Percentiles rank a stretch among this genome's conserved stretches.
These are phyloP conservation scores for Sugiyamaella grinbergsii DNA, from an alignment of 1,139 yeast species.

Conservation along the genomic window DNA sequence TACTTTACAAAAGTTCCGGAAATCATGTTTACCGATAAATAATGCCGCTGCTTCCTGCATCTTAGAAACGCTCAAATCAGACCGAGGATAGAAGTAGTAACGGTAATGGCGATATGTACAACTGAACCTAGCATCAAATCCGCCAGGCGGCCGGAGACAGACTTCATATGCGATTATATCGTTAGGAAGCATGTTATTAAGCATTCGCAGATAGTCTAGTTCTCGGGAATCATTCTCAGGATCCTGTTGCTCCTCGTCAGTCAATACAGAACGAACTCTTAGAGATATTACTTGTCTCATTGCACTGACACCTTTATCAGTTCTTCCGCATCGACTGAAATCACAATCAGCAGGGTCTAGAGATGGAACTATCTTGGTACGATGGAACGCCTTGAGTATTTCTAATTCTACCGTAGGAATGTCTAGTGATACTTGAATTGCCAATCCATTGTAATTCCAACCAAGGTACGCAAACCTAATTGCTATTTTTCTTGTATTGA, in stretches of 20 bases:
- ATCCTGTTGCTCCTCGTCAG: constrained; percentile 58
- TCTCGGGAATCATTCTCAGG: constrained; percentile 63
- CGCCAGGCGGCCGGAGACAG: constrained; percentile 77
- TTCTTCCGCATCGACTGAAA: constrained; percentile 93
- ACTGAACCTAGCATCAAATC: constrained; percentile 90
- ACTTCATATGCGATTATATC: constrained; percentile 84
- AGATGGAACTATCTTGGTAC: constrained; percentile 65
- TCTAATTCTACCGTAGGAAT: constrained; percentile 88
- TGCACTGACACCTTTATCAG: constrained; percentile 97
- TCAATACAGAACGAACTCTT: constrained; percentile 67
- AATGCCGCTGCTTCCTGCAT: constrained; percentile 71
- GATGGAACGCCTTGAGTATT: constrained; percentile 68
- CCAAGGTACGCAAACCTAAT: constrained; percentile 75
- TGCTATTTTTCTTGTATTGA: constrained; percentile 71
- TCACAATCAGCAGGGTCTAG: constrained; percentile 60
- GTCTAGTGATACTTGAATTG: constrained; percentile 65
- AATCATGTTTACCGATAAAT: constrained; percentile 81
- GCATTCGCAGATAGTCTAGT: constrained; percentile 69
- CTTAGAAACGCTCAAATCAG: constrained; percentile 58
- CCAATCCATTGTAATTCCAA: constrained; percentile 87
- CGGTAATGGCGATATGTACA: constrained; percentile 82
- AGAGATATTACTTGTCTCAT: constrained; percentile 91
- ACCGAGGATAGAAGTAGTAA: constrained; percentile 61
- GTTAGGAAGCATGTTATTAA: constrained; percentile 75
- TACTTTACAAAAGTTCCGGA: constrained; percentile 89